Evolutionary conservation across 768 basidiomycete genomes (phyloP), one percentile per base, ranked within the genome.

Genomic region (Suillus subaureus): DNA sequence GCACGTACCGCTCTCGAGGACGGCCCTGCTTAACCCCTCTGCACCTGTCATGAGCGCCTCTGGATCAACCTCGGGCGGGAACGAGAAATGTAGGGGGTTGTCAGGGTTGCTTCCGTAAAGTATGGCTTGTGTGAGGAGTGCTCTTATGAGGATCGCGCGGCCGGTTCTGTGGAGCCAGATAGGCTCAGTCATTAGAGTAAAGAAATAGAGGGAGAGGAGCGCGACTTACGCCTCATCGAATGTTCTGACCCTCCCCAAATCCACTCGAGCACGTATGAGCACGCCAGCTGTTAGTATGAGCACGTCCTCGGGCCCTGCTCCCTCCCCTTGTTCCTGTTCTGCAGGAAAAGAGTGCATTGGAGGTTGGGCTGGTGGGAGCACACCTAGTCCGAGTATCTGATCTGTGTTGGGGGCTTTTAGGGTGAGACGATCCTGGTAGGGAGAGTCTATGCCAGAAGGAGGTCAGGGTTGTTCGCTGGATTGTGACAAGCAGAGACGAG

Each of bases 91-190:
- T 12, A 94, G 75, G 12, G 92, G 93, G 71, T 94, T 94, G 84
- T 92, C 84, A 28, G 88, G 81, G 69, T 87, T 80, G 33, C 89
- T 83, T 15, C 90, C 90, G 72, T 93, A 93, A 40, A 93, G 72
- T 67, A 94, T 92, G 13, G 92, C 92, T 72, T 94, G 91, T 54
- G 87, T 91, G 88, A 94, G 89, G 31, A 87, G 91, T 11, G 90
- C 88, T 75, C 90, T 90, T 73, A 93, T 85, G 31, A 94, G 79
- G 64, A 85, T 84, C 3, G 89, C 87, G 51, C 80, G 84, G 66
- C 88, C 92, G 64, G 82, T 86, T 61, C 88, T 90, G 63, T 45
- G 26, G 35, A 42, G 4, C 55, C 16, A 63, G 56, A 61, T 66
- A 55, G 65, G 28, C 62, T 58, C 33, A 42, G 6, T 26, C 18